Base-by-base conservation (phyloP, 176 grass and related monocot species). In the Tuctoria greenei region DNA sequence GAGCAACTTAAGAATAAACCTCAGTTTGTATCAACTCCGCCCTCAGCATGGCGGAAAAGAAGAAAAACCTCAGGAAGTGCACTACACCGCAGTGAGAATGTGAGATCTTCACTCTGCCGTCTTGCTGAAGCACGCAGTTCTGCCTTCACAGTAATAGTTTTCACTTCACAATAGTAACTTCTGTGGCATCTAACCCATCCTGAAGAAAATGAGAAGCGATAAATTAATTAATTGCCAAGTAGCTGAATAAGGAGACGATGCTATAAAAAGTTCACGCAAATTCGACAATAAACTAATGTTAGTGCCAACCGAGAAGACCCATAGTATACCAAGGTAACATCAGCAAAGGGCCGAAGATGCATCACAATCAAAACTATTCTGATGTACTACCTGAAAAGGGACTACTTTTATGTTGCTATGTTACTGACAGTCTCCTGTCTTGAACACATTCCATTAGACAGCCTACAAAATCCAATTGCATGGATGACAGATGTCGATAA, bases 11-110 rank as follows among this genome's bases (percentile, higher is more conserved):
- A 13, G 42, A 83, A 74, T 40, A 59, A 82, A 64, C 45, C 59
- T 46, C 86, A 84, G 47, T 31, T 70, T 16, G 67, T 84, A 77
- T 75, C 45, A 80, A 70, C 44, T 83, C 86, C 59, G 46, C 28
- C 74, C 64, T 64, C 64, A 64, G 78, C 13, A 57, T 25, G 60
- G 79, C 20, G 66, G 41, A 54, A 82, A 84, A 80, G 40, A 79
- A 26, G 39, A 58, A 84, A 41, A 17, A 73, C 40, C 40, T 56
- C 64, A 0, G 39, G 46, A 74, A 84, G 84, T 65, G 57, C 3
- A 24, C 25, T 65, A 46, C 3, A 24, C 25, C 46, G 20, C 36
- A 38, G 36, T 20, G 38, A 39, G 79, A 24, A 47, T 39, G 36
- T 20, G 38, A 39, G 79, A 24, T 57, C 47, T 41, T 31, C 28